Evolutionary conservation across 164 flowering plant species (phyloP), one percentile per base, ranked within the genome.

Genomic region (Magnolia kwangsiensis): DNA sequence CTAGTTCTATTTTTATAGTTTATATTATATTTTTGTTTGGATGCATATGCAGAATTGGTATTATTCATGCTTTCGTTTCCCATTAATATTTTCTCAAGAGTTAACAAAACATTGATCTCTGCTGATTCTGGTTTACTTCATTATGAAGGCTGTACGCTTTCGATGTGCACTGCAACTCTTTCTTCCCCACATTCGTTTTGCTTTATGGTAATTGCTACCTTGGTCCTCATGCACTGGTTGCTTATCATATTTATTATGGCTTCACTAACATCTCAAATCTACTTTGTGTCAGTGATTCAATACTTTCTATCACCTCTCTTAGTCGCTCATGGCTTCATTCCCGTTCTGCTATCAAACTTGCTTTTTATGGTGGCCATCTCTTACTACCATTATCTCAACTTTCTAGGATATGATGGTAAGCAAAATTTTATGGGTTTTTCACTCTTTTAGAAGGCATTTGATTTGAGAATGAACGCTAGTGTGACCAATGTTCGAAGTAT

Each of bases 151-250:
- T 96, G 77, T 96, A 96, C 82, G 96, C 99, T 73, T 96, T 94
- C 87, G 99, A 94, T 80, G 99, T 96, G 77, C 99, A 96, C 88
- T 96, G 98, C 97, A 96, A 94, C 87, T 93, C 99, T 78, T 96
- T 96, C 94, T 94, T 94, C 90, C 99, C 99, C 21, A 79, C 92
- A 89, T 96, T 96, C 79, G 88, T 94, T 77, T 27, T 93, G 88
- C 97, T 94, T 76, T 94, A 96, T 70, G 99, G 99, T 96, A 91
- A 84, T 81, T 76, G 50, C 3, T 82, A 11, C 13, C n/a, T 31
- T 23, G 24, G 29, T 21, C 69, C 21, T 29, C 11, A 55, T 55
- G 61, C n/a, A 29, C 67, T 64, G 49, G 13, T 37, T 68, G 71
- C 61, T 55, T 55, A 11, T 55, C 13, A 55, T 55, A 55, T 55